phyloP scores from a whole-genome alignment of 306 rosid genomes.

The Betula pendula region DNA sequence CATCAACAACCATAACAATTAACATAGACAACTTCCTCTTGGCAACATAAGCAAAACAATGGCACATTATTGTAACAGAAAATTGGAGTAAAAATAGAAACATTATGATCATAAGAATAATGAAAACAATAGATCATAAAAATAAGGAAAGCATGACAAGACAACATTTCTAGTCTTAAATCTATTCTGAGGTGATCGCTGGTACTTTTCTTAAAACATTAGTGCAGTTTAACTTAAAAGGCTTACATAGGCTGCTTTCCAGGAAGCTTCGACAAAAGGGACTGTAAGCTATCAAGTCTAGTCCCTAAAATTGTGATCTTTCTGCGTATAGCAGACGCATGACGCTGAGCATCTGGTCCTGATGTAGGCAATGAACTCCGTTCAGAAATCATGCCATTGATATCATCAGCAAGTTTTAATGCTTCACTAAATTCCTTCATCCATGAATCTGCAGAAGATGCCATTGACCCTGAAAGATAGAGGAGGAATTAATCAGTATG shows the following conservation, averaged over 20 bases:
- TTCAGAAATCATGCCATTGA: slow-evolving; percentile 87
- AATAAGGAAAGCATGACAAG: background rate
- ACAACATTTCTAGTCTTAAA: background rate
- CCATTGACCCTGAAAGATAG: slow-evolving; percentile 59
- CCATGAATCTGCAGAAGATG: slow-evolving; percentile 91
- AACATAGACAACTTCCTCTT: background rate
- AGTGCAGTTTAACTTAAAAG: slow-evolving; percentile 5
- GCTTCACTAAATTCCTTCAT: slow-evolving; percentile 93
- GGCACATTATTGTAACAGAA: background rate
- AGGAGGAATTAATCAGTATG: background rate
- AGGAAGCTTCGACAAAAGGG: slow-evolving; percentile 72
- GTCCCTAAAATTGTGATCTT: slow-evolving; percentile 94
- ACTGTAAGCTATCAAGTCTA: slow-evolving; percentile 90
- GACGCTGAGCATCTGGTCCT: slow-evolving; percentile 93
- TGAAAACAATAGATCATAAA: no score
- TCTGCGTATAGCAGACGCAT: slow-evolving; percentile 90
- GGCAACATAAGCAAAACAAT: background rate
- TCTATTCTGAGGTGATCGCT: background rate
- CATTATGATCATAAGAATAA: background rate
- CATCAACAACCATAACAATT: background rate
- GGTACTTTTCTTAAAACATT: background rate
- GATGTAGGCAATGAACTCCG: slow-evolving; percentile 60
- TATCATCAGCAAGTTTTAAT: slow-evolving; percentile 81
- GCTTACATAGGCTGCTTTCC: slow-evolving; percentile 89
- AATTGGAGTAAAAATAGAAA: background rate